Percentiles rank a stretch among this genome's conserved stretches.
Evolutionary conservation across 768 basidiomycete species (phyloP).

Genomic region (Russula emetica): DNA sequence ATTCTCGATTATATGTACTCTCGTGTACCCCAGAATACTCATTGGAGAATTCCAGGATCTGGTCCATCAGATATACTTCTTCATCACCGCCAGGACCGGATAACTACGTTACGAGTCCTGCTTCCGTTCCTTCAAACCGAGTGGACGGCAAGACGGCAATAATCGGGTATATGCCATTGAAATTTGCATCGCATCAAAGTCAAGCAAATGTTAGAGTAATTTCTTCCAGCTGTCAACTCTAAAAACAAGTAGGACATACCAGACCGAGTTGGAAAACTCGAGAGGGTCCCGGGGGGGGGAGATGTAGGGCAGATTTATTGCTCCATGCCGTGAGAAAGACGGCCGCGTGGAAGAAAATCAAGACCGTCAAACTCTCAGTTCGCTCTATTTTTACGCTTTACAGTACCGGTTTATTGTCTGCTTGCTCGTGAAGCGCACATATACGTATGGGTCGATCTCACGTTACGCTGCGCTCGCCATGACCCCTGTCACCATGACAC

Average conservation of each 20-base stretch:
- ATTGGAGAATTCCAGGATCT: slow-evolving; percentile 21
- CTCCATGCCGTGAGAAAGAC: background rate
- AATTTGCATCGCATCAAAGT: slow-evolving; percentile 12
- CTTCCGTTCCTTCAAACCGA: slow-evolving; percentile 21
- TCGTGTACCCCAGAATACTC: slow-evolving; percentile 13
- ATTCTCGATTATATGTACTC: slow-evolving; percentile 21
- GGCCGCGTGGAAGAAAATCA: background rate
- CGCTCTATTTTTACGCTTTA: background rate
- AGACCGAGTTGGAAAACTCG: background rate
- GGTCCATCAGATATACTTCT: slow-evolving; percentile 22
- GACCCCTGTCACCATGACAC: slow-evolving; percentile 8
- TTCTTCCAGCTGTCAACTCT: background rate
- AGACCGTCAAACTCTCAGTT: background rate
- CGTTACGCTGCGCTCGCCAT: background rate
- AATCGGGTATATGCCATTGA: background rate
- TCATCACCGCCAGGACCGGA: slow-evolving; percentile 23
- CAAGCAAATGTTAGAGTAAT: background rate
- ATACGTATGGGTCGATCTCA: background rate
- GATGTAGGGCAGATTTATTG: too few relatives aligned
- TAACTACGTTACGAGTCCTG: slow-evolving; percentile 20
- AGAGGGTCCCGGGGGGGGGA: background rate
- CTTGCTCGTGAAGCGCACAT: background rate
- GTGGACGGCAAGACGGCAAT: background rate
- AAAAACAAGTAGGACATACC: background rate
- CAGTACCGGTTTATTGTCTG: background rate